Base-by-base conservation (phyloP, 1,284 basidiomycete species). In the Rhodotorula sp. region DNA sequence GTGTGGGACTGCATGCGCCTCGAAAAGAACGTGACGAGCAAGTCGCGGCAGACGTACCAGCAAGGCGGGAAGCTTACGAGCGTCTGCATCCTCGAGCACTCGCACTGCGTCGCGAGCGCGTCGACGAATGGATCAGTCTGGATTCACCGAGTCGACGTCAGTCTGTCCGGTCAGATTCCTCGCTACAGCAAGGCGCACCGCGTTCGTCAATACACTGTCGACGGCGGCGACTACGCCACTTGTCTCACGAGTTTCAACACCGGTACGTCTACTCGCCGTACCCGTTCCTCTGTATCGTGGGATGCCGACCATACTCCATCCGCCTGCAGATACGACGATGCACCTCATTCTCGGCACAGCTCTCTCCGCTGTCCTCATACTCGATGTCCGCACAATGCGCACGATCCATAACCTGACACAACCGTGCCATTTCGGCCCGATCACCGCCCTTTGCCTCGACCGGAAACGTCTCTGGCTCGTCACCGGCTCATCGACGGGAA, bases 351-450 rank as follows among this genome's bases (percentile, higher is more conserved):
- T 92, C 72, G 88, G 89, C 1, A 98, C 95, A 0, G 91, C 89
- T 1, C 88, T 90, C 63, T 91, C 90, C 0, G 81, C 83, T 26
- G 87, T 98, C 64, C 85, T 85, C 0, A 84, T 91, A n/a, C 81
- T 98, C 63, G 94, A 98, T 79, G 83, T 98, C 51, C 86, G 91
- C 42, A 91, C 89, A 6, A 93, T 95, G 91, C 86, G 86, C 29
- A 82, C 89, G 12, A 80, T 90, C 17, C 87, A 89, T 65, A 86
- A 84, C 1, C 87, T 95, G 84, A 85, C 90, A 69, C 91, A 95
- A 76, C 93, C 94, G 4, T 85, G 88, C 30, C 91, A 95, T 77
- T 86, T 88, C 70, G 95, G 95, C 0, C 87, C 93, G 0, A 90
- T 97, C 64, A 90, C 92, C 0, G 87, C 88, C 60, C 80, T 96